Conservation (phyloP, 2,329 filamentous ascomycete species). For the Colletotrichum spaethianum region DNA sequence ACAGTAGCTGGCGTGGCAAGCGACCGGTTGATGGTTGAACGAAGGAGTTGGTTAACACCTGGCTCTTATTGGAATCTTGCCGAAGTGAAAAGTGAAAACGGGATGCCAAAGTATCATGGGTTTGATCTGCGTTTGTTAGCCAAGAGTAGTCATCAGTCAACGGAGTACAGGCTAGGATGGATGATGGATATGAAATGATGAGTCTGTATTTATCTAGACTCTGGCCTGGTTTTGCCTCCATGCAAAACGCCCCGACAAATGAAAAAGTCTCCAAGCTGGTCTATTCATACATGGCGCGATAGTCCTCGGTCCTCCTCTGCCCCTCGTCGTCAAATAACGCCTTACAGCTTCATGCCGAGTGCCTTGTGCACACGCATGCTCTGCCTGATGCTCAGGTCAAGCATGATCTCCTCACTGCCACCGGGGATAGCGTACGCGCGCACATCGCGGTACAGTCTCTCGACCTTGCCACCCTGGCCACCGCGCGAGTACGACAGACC, state of each 20-base stretch:
- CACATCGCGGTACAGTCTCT: slow-evolving; percentile 94
- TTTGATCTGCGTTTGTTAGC: background rate
- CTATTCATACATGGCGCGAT: slow-evolving; percentile 39
- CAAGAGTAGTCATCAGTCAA: background rate
- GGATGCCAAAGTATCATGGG: background rate
- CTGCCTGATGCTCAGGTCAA: slow-evolving; percentile 95
- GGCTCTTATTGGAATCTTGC: background rate
- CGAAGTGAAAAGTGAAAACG: background rate
- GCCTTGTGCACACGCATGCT: slow-evolving; percentile 89
- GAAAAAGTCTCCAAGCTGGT: slow-evolving; percentile 28
- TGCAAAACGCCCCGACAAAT: slow-evolving; percentile 40
- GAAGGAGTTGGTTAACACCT: background rate
- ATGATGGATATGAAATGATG: background rate
- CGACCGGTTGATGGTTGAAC: background rate
- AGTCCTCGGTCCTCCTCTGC: slow-evolving; percentile 5
- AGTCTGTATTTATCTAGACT: slow-evolving; percentile 29
- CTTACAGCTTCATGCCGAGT: slow-evolving; percentile 94
- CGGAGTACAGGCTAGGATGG: background rate
- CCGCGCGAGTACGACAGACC: slow-evolving; percentile 93
- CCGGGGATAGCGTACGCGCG: slow-evolving; percentile 97
- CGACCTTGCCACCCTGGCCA: slow-evolving; percentile 95
- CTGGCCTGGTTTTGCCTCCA: slow-evolving; percentile 30
- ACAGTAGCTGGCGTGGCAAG: background rate
- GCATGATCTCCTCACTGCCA: slow-evolving; percentile 98
- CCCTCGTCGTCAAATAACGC: background rate